Evolutionary conservation across 2,329 filamentous ascomycete genomes (phyloP).

Genomic region (Cercospora beticola): DNA sequence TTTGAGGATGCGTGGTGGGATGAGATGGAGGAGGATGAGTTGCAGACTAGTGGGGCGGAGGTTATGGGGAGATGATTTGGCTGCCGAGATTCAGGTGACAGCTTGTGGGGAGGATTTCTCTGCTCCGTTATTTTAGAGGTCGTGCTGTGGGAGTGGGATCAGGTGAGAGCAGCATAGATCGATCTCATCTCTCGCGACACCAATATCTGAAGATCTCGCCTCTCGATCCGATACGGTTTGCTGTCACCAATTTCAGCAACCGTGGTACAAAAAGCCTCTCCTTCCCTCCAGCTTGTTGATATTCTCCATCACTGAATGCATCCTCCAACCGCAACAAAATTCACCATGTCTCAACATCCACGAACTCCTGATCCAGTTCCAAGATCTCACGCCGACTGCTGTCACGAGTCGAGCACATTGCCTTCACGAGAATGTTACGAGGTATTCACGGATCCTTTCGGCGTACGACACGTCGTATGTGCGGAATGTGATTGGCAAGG

Average conservation of each 20-base stretch:
- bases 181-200: not conserved
- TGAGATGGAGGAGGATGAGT: conserved; percentile 6
- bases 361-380: not conserved
- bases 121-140: not conserved
- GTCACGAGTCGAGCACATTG: not conserved
- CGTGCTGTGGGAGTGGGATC: not conserved
- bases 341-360: not conserved
- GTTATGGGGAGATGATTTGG: not conserved
- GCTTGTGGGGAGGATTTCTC: not conserved
- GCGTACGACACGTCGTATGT: not conserved
- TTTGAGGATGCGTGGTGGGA: conserved; percentile 9
- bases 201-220: not conserved
- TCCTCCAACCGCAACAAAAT: not conserved
- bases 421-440: not conserved
- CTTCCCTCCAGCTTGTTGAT: not conserved
- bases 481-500: not conserved
- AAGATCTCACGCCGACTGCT: not conserved
- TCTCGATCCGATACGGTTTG: not conserved
- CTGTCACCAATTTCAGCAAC: not conserved
- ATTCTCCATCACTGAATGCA: not conserved
- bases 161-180: not conserved
- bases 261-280: not conserved
- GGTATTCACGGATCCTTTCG: not conserved
- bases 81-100: too few species aligned
- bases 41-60: conserved; percentile 5